phyloP scores from a whole-genome alignment of 1,284 basidiomycete species.

The Tilletia horrida region DNA sequence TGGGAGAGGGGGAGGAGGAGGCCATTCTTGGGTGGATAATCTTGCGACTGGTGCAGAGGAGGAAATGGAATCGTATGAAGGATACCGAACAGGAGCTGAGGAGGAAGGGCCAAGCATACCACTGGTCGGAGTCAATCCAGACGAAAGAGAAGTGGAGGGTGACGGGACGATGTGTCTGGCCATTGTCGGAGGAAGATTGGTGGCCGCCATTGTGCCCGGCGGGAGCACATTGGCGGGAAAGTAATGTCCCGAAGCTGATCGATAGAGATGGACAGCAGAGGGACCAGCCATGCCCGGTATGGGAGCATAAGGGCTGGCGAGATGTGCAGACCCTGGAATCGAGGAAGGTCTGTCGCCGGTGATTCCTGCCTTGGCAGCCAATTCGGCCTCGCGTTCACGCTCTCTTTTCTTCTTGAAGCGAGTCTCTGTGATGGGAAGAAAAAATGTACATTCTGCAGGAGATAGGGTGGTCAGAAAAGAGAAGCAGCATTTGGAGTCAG shows the following conservation, averaged over 20 bases:
- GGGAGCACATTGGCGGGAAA: neutral
- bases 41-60: neutral
- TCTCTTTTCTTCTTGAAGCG: slow-evolving; percentile 92
- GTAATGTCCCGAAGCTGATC: neutral
- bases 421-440: slow-evolving; percentile 95
- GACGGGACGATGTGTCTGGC: neutral
- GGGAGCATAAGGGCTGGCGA: neutral
- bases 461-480: neutral
- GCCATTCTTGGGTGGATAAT: slow-evolving; percentile 24
- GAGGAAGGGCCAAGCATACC: neutral
- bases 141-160: too few species aligned
- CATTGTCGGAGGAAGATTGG: neutral
- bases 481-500: too few species aligned
- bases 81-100: neutral
- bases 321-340: neutral
- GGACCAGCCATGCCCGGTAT: neutral
- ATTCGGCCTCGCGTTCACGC: slow-evolving; percentile 62
- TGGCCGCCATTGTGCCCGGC: neutral
- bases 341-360: neutral
- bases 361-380: slow-evolving; percentile 39
- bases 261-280: neutral
- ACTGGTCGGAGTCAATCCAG: neutral
- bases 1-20: neutral
- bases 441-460: slow-evolving; percentile 61
- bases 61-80: slow-evolving; percentile 1